Conservation (phyloP, 2,329 filamentous ascomycete species). For the Rhynchosporium agropyri region DNA sequence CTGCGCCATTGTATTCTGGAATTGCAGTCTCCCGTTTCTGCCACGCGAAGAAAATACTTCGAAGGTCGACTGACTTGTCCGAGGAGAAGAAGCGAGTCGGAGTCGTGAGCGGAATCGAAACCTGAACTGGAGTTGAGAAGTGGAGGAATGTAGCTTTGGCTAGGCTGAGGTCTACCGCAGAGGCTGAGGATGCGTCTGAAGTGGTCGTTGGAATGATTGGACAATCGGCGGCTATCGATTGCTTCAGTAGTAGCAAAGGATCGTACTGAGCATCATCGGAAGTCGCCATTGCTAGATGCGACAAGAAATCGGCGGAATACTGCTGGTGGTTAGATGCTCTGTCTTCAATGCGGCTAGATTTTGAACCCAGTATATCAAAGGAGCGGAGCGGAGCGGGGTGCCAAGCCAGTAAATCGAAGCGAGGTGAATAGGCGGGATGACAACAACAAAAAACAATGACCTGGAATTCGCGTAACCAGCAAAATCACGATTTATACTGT, state of each 20-base stretch:
- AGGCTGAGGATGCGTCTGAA: constrained; percentile 61
- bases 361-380: neutral
- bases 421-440: too few relatives aligned
- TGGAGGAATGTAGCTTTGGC: constrained; percentile 77
- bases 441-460: too few relatives aligned
- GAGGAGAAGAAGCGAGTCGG: constrained; percentile 87
- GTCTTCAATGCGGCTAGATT: neutral
- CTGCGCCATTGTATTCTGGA: constrained; percentile 86
- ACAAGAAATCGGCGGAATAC: constrained; percentile 12
- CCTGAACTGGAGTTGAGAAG: constrained; percentile 64
- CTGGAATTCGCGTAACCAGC: too few relatives aligned
- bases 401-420: too few relatives aligned
- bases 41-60: constrained; percentile 96
- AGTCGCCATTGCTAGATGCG: constrained; percentile 53
- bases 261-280: constrained; percentile 61
- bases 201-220: constrained; percentile 75
- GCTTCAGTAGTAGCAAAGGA: constrained; percentile 80
- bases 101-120: constrained; percentile 68
- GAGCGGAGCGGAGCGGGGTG: too few relatives aligned
- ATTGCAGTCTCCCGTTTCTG: constrained; percentile 88
- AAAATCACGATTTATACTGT: too few relatives aligned
- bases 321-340: constrained; percentile 14
- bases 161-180: constrained; percentile 61
- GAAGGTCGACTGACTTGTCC: constrained; percentile 75
- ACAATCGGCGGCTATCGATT: constrained; percentile 73